Percentiles rank a stretch among this genome's conserved stretches.
phyloP scores from a whole-genome alignment of 345 rosid genomes.

The Dipteronia dyeriana region DNA sequence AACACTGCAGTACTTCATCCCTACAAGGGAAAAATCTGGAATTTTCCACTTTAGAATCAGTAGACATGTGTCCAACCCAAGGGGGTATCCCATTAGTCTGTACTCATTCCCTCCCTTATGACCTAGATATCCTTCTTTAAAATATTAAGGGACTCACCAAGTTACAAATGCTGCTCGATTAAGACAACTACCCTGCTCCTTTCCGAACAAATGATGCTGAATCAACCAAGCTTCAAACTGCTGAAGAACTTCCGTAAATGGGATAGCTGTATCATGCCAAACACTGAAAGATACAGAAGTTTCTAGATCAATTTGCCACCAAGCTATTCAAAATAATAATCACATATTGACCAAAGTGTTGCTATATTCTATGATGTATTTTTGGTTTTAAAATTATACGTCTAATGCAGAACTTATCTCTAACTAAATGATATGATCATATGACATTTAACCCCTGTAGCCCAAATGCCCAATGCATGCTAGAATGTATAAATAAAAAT shows the following conservation, averaged over 20 bases:
- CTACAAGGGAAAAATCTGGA: no score
- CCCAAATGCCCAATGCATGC: neutral
- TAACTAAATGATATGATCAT: neutral
- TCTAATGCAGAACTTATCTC: neutral
- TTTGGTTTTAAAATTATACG: neutral
- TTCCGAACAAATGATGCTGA: constrained; percentile 61
- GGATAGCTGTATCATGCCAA: constrained; percentile 94
- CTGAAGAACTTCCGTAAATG: constrained; percentile 70
- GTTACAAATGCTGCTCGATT: constrained; percentile 82
- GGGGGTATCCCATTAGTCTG: neutral
- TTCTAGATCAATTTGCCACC: neutral
- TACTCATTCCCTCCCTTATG: neutral
- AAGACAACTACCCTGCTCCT: constrained; percentile 49
- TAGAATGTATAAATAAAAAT: neutral
- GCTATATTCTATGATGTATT: constrained; percentile 9
- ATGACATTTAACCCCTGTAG: neutral
- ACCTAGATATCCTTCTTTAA: neutral
- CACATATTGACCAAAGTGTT: neutral
- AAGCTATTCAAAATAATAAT: constrained; percentile 5
- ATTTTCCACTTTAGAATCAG: no score
- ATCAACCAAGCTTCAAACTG: constrained; percentile 88
- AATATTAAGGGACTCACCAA: constrained; percentile 51
- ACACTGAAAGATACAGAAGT: constrained; percentile 52
- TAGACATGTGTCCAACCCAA: neutral
- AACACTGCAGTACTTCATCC: neutral